A percentile compares a stretch with the other conserved stretches of the same genome.
Evolutionary conservation across 805 yeast species (phyloP).

Genomic region (Yamadazyma insecticola): DNA sequence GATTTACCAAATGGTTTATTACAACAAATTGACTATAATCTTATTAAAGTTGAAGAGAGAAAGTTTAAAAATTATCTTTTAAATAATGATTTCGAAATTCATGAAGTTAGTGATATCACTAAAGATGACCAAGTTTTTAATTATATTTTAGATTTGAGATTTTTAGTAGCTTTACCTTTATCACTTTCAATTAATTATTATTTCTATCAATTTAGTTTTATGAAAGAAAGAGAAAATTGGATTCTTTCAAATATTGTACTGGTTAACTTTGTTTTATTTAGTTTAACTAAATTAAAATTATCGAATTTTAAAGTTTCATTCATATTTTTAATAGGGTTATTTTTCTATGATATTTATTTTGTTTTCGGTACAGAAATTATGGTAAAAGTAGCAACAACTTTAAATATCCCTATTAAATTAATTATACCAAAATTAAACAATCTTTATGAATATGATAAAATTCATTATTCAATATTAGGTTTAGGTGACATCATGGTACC

Average conservation of each 20-base stretch:
- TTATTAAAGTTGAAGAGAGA: no score
- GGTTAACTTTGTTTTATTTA: conserved; percentile 38
- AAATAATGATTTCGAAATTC: conserved; percentile 10
- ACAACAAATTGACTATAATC: conserved; percentile 1
- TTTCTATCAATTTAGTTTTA: conserved; percentile 6
- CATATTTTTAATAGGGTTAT: conserved; percentile 44
- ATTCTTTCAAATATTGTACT: conserved; percentile 36
- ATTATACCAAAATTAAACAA: conserved; percentile 30
- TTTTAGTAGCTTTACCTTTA: conserved; percentile 14
- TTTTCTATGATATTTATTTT: conserved; percentile 61
- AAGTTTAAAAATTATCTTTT: conserved; percentile 2
- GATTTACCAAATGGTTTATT: conserved; percentile 5
- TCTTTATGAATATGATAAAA: background rate
- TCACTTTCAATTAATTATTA: conserved; percentile 5
- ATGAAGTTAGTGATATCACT: conserved; percentile 18
- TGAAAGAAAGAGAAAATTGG: no score
- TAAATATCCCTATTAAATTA: conserved; percentile 53
- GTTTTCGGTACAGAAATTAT: conserved; percentile 61
- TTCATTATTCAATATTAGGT: conserved; percentile 44
- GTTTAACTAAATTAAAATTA: conserved; percentile 35
- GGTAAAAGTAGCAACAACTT: conserved; percentile 54
- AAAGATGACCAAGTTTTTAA: conserved; percentile 18
- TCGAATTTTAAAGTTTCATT: conserved; percentile 44
- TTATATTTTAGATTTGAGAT: conserved; percentile 9
- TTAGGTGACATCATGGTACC: conserved; percentile 67